Percentiles rank a stretch among this genome's conserved stretches.
phyloP scores from a whole-genome alignment of 2,329 filamentous ascomycete genomes.

The Xenoacremonium recifei region DNA sequence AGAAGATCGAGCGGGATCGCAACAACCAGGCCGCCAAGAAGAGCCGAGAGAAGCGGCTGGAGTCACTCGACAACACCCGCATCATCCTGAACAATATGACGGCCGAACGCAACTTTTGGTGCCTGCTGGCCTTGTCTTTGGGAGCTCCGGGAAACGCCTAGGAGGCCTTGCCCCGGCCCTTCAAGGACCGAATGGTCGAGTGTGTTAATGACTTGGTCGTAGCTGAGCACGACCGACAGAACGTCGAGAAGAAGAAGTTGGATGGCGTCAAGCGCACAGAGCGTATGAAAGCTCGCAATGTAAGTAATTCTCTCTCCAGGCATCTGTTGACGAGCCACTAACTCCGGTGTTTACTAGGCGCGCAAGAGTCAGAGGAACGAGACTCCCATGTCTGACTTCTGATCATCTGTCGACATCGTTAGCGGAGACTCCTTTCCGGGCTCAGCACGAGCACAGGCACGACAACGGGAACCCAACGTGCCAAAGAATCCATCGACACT shows the following conservation, averaged over 20 bases:
- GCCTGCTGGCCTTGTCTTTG: slow-evolving; percentile 22
- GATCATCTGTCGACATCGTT: too few species aligned
- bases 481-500: too few species aligned
- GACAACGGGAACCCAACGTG: too few species aligned
- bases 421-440: too few species aligned
- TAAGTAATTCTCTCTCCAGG: too few species aligned
- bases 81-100: slow-evolving; percentile 20
- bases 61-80: slow-evolving; percentile 21
- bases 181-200: slow-evolving; percentile 19
- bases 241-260: slow-evolving; percentile 16
- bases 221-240: slow-evolving; percentile 11
- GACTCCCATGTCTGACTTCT: too few species aligned
- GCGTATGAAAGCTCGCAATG: slow-evolving; percentile 5
- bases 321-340: too few species aligned
- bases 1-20: slow-evolving; percentile 27
- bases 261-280: slow-evolving; percentile 20
- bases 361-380: too few species aligned
- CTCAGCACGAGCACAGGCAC: too few species aligned
- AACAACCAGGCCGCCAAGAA: slow-evolving; percentile 40
- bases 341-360: too few species aligned
- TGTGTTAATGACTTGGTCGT: slow-evolving; percentile 17
- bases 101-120: slow-evolving; percentile 28
- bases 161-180: slow-evolving; percentile 10
- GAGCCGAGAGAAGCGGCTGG: slow-evolving; percentile 30
- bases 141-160: slow-evolving; percentile 22